phyloP scores from a whole-genome alignment of 768 basidiomycete genomes.

The Tricholoma bakamatsutake region DNA sequence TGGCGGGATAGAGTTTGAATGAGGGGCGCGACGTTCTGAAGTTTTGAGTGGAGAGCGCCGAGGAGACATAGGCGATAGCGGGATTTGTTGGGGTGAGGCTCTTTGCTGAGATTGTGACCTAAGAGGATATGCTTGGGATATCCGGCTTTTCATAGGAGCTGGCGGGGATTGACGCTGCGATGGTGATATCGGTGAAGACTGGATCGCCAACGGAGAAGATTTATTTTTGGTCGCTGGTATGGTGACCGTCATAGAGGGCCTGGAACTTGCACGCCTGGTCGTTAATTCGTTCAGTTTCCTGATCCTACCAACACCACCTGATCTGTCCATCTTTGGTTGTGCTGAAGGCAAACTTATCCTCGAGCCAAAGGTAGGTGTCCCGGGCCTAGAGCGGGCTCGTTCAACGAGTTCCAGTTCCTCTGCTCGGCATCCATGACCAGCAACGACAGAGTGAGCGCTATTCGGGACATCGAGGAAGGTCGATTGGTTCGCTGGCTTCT shows the following conservation, averaged over 20 bases:
- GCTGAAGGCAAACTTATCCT: slow-evolving; percentile 39
- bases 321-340: slow-evolving; percentile 37
- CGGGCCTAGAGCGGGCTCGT: slow-evolving; percentile 46
- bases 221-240: slow-evolving; percentile 25
- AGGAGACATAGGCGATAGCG: slow-evolving; percentile 22
- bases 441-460: neutral
- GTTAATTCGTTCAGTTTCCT: slow-evolving; percentile 1
- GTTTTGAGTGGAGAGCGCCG: slow-evolving; percentile 12
- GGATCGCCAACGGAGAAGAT: slow-evolving; percentile 27
- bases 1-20: neutral
- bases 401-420: slow-evolving; percentile 32
- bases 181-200: slow-evolving; percentile 14
- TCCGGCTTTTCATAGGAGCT: slow-evolving; percentile 15
- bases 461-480: slow-evolving; percentile 18
- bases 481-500: slow-evolving; percentile 17
- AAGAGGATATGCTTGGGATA: slow-evolving; percentile 18
- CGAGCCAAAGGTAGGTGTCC: slow-evolving; percentile 60
- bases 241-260: slow-evolving; percentile 17
- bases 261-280: slow-evolving; percentile 13
- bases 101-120: slow-evolving; percentile 11
- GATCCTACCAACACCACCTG: slow-evolving; percentile 23
- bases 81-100: slow-evolving; percentile 10
- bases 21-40: slow-evolving; percentile 17
- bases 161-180: slow-evolving; percentile 5
- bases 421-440: slow-evolving; percentile 6